A percentile compares a stretch with the other conserved stretches of the same genome.
Evolutionary conservation across 768 basidiomycete species (phyloP).

Genomic region (Amanita rubescens): DNA sequence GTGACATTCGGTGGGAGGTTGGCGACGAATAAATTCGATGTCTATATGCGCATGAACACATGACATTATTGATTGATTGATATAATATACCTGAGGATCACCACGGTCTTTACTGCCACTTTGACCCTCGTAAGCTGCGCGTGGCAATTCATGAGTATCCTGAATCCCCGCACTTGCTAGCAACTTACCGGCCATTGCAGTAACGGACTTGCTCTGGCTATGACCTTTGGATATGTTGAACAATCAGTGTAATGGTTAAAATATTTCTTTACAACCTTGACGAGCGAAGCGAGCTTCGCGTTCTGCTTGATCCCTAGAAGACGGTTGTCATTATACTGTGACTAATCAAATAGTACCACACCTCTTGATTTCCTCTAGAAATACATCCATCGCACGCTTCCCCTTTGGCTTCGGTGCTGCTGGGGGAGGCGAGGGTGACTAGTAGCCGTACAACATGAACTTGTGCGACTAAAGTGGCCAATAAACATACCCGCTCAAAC

Average conservation of each 20-base stretch:
- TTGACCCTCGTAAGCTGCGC: slow-evolving; percentile 77
- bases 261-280: slow-evolving; percentile 37
- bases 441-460: not conserved
- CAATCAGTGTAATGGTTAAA: not conserved
- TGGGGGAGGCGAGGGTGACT: slow-evolving; percentile 56
- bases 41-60: slow-evolving; percentile 34
- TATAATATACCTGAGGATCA: slow-evolving; percentile 66
- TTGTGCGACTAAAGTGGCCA: not conserved
- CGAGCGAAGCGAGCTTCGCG: slow-evolving; percentile 80
- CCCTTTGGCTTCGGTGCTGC: slow-evolving; percentile 72
- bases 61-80: not conserved
- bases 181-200: slow-evolving; percentile 77
- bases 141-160: slow-evolving; percentile 1
- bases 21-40: slow-evolving; percentile 93
- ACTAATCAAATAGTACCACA: slow-evolving; percentile 19
- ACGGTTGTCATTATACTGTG: not conserved
- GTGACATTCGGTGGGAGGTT: slow-evolving; percentile 86
- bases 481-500: slow-evolving; percentile 19
- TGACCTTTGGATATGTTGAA: slow-evolving; percentile 31
- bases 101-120: slow-evolving; percentile 86
- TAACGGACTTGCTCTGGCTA: slow-evolving; percentile 67
- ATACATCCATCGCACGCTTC: slow-evolving; percentile 92
- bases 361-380: slow-evolving; percentile 96
- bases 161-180: not conserved
- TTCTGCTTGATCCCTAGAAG: slow-evolving; percentile 81